Evolutionary conservation across 106 monocot species (phyloP), one percentile per base, ranked within the genome.

Genomic region (Dendrobium huoshanense): DNA sequence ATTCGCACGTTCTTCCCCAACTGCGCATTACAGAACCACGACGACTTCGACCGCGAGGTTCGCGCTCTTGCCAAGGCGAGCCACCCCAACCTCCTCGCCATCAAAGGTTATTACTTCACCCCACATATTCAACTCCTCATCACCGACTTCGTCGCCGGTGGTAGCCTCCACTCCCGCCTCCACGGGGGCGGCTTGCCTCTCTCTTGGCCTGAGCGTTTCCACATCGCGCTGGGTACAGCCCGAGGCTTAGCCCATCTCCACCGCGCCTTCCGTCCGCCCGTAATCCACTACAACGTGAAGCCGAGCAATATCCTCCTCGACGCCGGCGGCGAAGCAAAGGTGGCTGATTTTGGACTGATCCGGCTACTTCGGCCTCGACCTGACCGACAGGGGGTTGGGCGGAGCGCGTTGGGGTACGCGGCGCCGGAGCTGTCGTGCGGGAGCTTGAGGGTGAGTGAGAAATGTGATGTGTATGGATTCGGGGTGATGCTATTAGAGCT

Each of bases 31-130:
- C 85, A 76, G n/a, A 88, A 77, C 83, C 95, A 91, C 67, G 98
- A 90, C 9, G 95, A 98, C 47, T 98, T 98, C 84, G 98, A 98
- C 41, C 77, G 91, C 31, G 95, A 98, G 67, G 89, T 95, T 31
- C 83, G 95, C 4, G 73, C 79, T 1, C 86, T 98, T 17, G 95
- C 88, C 4, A 92, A 91, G 77, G 98, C 92, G 2, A 82, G 85
- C 51, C 98, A 98, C 81, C 87, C 91, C 0, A 98, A 98, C 73
- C 67, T 98, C 25, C 82, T 93, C 84, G 79, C 92, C 40, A 77
- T 98, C 31, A 88, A 87, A 55, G 98, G 95, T 13, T 98, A 95
- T 85, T 98, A 93, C 85, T 98, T 92, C 91, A 98, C 98, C 15
- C 95, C 98, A 6, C 88, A 98, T 55, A 41, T 92, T n/a, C 94